These are phyloP conservation scores for Candida stauntonica DNA, from an alignment of 805 yeast genomes.

Conservation along the genomic window DNA sequence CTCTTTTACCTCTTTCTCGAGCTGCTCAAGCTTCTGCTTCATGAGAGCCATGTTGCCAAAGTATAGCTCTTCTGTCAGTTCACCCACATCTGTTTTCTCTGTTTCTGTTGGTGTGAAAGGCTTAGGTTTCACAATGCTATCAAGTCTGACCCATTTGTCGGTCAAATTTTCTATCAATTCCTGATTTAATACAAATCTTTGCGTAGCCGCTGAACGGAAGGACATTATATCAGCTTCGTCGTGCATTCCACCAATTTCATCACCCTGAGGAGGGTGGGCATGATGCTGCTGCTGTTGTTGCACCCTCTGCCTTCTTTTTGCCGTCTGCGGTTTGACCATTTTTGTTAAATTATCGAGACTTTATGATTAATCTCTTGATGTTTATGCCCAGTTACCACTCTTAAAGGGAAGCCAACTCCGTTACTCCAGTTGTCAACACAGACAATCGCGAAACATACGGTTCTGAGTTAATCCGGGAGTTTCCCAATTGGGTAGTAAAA, in stretches of 20 bases:
- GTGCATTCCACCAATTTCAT: slow-evolving; percentile 31
- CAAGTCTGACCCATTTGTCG: slow-evolving; percentile 41
- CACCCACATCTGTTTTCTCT: slow-evolving; percentile 14
- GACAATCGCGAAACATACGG: not conserved
- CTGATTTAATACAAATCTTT: slow-evolving; percentile 42
- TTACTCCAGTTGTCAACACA: not conserved
- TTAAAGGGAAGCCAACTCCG: no score
- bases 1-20: slow-evolving; percentile 20
- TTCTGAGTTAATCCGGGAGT: not conserved
- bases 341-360: not conserved
- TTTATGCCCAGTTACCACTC: not conserved
- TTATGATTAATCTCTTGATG: not conserved
- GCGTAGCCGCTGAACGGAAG: slow-evolving; percentile 41
- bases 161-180: slow-evolving; percentile 45
- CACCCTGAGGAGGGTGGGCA: slow-evolving; percentile 15
- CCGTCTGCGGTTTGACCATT: slow-evolving; percentile 26
- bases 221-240: slow-evolving; percentile 53
- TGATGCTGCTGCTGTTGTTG: slow-evolving; percentile 16
- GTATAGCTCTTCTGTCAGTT: slow-evolving; percentile 21
- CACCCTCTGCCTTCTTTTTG: slow-evolving; percentile 22
- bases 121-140: slow-evolving; percentile 41
- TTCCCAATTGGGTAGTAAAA: not conserved
- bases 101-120: slow-evolving; percentile 21
- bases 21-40: slow-evolving; percentile 18
- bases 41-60: slow-evolving; percentile 24